Conservation (phyloP, 2,329 filamentous ascomycete species). For the Aspergillus brasiliensis region DNA sequence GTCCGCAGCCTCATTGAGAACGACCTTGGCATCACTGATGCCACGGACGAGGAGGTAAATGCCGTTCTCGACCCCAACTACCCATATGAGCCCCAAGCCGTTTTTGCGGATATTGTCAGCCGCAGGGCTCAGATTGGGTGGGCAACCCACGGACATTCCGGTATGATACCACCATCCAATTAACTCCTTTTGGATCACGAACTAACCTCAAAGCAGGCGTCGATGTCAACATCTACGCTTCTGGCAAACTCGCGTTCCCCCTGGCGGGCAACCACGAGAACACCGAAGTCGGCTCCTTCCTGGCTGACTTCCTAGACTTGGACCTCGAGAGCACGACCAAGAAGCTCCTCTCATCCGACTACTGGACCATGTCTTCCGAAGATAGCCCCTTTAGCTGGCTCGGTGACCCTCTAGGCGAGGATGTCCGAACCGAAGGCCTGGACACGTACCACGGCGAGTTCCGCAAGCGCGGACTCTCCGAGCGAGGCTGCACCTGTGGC, state of each 20-base stretch:
- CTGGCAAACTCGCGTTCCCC: conserved; percentile 61
- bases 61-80: conserved; percentile 61
- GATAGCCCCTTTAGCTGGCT: conserved; percentile 40
- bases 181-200: not conserved
- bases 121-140: conserved; percentile 87
- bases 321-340: conserved; percentile 77
- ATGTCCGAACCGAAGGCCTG: conserved; percentile 41
- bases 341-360: conserved; percentile 58
- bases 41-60: conserved; percentile 69
- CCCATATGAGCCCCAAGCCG: conserved; percentile 57
- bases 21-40: conserved; percentile 76
- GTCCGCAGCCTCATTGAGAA: conserved; percentile 69
- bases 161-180: conserved; percentile 28
- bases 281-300: conserved; percentile 82
- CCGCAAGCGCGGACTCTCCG: conserved; percentile 33
- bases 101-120: conserved; percentile 83
- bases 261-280: conserved; percentile 91
- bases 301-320: conserved; percentile 75
- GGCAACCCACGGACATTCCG: conserved; percentile 87
- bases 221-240: conserved; percentile 95
- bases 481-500: conserved; percentile 30
- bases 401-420: conserved; percentile 42
- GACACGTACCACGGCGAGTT: conserved; percentile 51
- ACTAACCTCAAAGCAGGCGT: conserved; percentile 58
- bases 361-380: conserved; percentile 21